A percentile compares a stretch with the other conserved stretches of the same genome.
Conservation (phyloP, 1,139 yeast genomes). For the Schwanniomyces etchellsii region DNA sequence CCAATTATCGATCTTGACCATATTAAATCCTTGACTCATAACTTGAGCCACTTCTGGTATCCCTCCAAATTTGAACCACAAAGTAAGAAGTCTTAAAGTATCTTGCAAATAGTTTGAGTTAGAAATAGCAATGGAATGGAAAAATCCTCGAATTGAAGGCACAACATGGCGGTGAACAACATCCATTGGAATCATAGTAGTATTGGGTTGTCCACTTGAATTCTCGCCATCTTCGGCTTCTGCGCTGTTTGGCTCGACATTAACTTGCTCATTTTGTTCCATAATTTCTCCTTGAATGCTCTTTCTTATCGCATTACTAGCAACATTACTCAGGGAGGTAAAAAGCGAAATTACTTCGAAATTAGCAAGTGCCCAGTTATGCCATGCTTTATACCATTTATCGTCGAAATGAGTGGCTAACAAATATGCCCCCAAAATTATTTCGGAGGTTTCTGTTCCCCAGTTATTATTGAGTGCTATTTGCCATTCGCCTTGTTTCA, state of each 20-base stretch:
- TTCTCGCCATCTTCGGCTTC: conserved; percentile 3
- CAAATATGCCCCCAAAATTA: conserved; percentile 83
- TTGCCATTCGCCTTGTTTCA: conserved; percentile 99
- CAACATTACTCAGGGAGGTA: conserved; percentile 32
- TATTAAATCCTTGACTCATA: conserved; percentile 82
- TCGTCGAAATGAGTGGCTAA: conserved; percentile 92
- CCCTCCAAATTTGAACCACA: conserved; percentile 97
- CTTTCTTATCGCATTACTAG: conserved; percentile 14
- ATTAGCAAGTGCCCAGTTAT: conserved; percentile 97
- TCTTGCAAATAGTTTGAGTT: conserved; percentile 87
- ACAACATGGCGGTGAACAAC: conserved; percentile 81
- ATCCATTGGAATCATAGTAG: conserved; percentile 43
- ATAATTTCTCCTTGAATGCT: conserved; percentile 17
- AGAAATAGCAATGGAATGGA: conserved; percentile 88
- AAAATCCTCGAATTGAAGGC: conserved; percentile 93
- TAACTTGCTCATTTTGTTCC: conserved; percentile 18
- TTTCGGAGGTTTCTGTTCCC: conserved; percentile 75
- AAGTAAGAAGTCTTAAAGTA: conserved; percentile 78
- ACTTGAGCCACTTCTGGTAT: conserved; percentile 87
- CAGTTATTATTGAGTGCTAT: conserved; percentile 73
- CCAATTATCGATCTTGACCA: conserved; percentile 93
- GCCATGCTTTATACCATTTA: conserved; percentile 99
- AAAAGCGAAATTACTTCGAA: conserved; percentile 83
- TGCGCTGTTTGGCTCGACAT: conserved; percentile 9
- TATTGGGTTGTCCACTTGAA: conserved; percentile 3